Evolutionary conservation across 768 basidiomycete species (phyloP), one percentile per base, ranked within the genome.

Genomic region (Pholiota molesta): DNA sequence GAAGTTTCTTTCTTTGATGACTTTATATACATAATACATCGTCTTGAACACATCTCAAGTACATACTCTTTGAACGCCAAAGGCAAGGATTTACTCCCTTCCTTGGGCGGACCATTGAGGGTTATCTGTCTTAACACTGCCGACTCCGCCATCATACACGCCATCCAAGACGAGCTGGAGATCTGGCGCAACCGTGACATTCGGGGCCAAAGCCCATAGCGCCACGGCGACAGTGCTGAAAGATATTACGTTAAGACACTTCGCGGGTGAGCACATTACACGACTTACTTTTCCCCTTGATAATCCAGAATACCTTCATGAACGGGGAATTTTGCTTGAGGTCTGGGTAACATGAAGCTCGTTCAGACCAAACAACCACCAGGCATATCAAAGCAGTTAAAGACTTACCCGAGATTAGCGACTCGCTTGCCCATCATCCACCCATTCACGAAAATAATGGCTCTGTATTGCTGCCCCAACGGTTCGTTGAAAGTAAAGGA

Each of bases 361-460:
- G 9, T 14, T 35, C 14, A 29, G n/a, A 21, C 13, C 10, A 39
- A 35, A 29, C 23, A 3, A 35, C 6, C 16, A 55, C 23, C 31
- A 1, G 42, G 28, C 5, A 11, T 42, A 26, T 21, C 14, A 37
- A 37, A 10, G 8, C 23, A 57, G 51, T 31, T 29, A 31, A 42
- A 45, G 11, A 57, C 81, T 61, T 63, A 86, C 90, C 89, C 89
- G 1, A 90, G 81, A 67, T 90, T 88, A 14, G 76, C 86, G n/a
- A 89, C 81, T 19, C 87, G 73, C 75, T 93, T 94, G 9, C 92
- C 93, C 85, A 91, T 91, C 85, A 90, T 89, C 93, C 93, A 95
- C 13, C 92, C 93, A 66, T 95, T 94, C 19, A 94, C 88, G 61
- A 91, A 94, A 44, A 94, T 66, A 47, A 86, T 78, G 3, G 88